Base-by-base conservation (phyloP, 169 alveolate species). In the Plasmodium gonderi region DNA sequence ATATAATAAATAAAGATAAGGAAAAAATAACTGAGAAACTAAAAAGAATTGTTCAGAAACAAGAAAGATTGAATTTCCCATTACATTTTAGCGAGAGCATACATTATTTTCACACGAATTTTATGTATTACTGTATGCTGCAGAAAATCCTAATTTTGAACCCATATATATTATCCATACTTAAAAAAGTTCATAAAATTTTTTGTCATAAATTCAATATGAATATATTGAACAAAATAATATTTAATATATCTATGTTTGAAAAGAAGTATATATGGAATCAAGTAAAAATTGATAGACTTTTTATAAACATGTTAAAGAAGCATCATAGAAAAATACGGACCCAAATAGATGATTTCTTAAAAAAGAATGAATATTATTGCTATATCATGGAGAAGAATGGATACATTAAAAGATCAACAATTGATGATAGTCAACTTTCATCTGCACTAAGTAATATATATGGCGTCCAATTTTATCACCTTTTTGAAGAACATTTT, bases 191-290 rank as follows among this genome's bases (percentile, higher is more conserved):
- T 29, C 33, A 75, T 33, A 87, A 87, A 26, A 29, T 75, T 2
- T 87, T 87, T 9, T n/a, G 31, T 8, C 31, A 26, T 3, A 87
- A 75, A 54, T 87, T 74, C 38, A 87, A 78, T 29, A 33, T 67
- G 5, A 23, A 75, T 51, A 11, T 75, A 14, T 74, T 87, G 40
- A 65, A 36, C 54, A 87, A 87, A 14, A 33, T 29, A 47, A 49
- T 42, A 0, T 26, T 5, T 1, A 45, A 76, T 45, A 36, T 87
- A 17, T 38, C 78, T 40, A 20, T 68, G 17, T 87, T 87, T 38
- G 72, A 87, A 54, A 87, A 75, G 29, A 87, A 45, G 44, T 87
- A 75, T 78, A 75, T 87, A 23, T 87, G 93, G 93, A 87, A 87
- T 42, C 45, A 44, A 75, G 67, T 17, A 38, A 42, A 23, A 87